phyloP scores from a whole-genome alignment of 164 flowering plant genomes.

The Malania oleifera region DNA sequence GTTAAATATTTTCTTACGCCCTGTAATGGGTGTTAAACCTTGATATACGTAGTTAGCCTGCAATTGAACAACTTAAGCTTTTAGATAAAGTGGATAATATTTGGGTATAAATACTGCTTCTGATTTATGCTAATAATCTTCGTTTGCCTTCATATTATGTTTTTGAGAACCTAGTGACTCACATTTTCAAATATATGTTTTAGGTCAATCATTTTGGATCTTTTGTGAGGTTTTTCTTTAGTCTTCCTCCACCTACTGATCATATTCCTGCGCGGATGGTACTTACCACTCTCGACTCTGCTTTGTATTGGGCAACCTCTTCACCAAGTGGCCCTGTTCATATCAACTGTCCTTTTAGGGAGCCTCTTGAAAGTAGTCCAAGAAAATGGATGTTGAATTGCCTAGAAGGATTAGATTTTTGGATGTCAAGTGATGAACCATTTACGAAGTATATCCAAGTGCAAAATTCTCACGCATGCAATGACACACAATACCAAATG shows the following conservation, averaged over 20 bases:
- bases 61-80: no score
- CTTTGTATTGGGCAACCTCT: slow-evolving; percentile 60
- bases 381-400: slow-evolving; percentile 51
- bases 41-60: no score
- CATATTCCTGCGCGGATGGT: slow-evolving; percentile 70
- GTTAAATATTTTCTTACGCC: no score
- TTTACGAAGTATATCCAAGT: slow-evolving; percentile 60
- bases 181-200: slow-evolving; percentile 5
- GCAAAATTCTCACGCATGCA: slow-evolving; percentile 24
- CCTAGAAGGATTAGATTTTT: slow-evolving; percentile 56
- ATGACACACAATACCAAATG: slow-evolving; percentile 25
- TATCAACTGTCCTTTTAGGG: slow-evolving; percentile 85
- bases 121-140: background rate
- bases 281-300: slow-evolving; percentile 88
- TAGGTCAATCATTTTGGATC: slow-evolving; percentile 91
- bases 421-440: slow-evolving; percentile 66
- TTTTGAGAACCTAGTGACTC: background rate
- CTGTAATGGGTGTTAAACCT: no score
- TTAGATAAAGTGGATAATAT: no score
- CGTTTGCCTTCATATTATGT: background rate
- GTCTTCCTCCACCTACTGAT: slow-evolving; percentile 84
- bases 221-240: slow-evolving; percentile 72
- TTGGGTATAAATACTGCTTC: no score
- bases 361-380: slow-evolving; percentile 67
- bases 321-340: slow-evolving; percentile 88